phyloP scores from a whole-genome alignment of 768 basidiomycete species.

The Boletus speciosus region DNA sequence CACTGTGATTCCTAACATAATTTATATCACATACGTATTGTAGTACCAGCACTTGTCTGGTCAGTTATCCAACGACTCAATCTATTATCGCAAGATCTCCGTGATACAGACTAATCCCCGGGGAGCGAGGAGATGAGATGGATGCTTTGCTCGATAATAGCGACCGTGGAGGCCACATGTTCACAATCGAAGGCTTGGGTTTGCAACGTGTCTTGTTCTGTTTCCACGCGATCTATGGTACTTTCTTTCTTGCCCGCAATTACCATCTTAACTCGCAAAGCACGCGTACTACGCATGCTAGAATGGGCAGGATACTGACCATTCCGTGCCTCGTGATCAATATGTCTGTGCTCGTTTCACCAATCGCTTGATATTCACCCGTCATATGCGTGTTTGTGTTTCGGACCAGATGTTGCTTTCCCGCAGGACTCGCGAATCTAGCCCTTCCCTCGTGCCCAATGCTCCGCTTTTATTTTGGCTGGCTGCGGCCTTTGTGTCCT shows the following conservation, averaged over 20 bases:
- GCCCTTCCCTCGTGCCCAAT: constrained; percentile 30
- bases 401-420: constrained; percentile 20
- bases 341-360: constrained; percentile 17
- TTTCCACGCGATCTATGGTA: constrained; percentile 9
- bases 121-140: neutral
- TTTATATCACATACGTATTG: constrained; percentile 14
- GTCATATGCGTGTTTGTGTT: constrained; percentile 21
- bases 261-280: constrained; percentile 6
- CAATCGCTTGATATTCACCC: constrained; percentile 11
- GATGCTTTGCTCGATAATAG: neutral
- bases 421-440: constrained; percentile 22
- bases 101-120: constrained; percentile 4
- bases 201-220: constrained; percentile 21
- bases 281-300: constrained; percentile 29
- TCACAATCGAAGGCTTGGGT: constrained; percentile 13
- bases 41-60: constrained; percentile 2
- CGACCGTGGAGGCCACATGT: constrained; percentile 12
- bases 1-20: constrained; percentile 5
- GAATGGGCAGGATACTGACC: constrained; percentile 14
- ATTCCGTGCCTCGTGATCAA: constrained; percentile 21
- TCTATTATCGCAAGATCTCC: neutral
- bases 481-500: neutral
- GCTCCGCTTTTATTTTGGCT: constrained; percentile 23
- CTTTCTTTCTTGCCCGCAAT: constrained; percentile 3
- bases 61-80: neutral